These are phyloP conservation scores for Funneliformis mosseae DNA, from an alignment of 192 early-diverging fungal species.

Conservation along the genomic window DNA sequence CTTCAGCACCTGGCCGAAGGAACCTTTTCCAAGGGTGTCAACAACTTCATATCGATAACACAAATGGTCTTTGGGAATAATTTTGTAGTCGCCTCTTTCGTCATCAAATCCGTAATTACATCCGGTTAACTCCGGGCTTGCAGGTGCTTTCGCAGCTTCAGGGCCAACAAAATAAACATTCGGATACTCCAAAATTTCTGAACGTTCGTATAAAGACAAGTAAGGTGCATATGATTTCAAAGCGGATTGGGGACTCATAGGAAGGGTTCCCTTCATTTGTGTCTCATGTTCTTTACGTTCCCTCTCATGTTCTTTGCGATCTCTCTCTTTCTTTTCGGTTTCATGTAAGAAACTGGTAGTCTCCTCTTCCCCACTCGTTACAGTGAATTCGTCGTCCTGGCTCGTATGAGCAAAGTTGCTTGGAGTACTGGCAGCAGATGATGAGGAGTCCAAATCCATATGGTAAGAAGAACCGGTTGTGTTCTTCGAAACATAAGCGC, in stretches of 20 bases:
- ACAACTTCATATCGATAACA: constrained; percentile 93
- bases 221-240: constrained; percentile 68
- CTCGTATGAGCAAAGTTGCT: background rate
- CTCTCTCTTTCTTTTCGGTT: constrained; percentile 6
- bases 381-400: background rate
- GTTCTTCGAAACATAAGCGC: background rate
- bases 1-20: constrained; percentile 94
- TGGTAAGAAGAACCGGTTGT: background rate
- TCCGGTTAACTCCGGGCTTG: constrained; percentile 59
- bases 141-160: constrained; percentile 61
- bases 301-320: background rate
- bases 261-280: constrained; percentile 26
- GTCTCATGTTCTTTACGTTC: constrained; percentile 10
- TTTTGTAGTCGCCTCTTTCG: constrained; percentile 90
- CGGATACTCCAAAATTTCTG: constrained; percentile 79
- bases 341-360: background rate
- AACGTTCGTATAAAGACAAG: constrained; percentile 84
- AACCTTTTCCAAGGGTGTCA: constrained; percentile 82
- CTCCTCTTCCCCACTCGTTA: background rate
- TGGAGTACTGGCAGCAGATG: background rate
- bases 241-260: constrained; percentile 63
- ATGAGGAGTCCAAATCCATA: background rate
- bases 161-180: constrained; percentile 91
- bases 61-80: constrained; percentile 88
- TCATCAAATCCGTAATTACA: constrained; percentile 81